phyloP scores from a whole-genome alignment of 441 rosid genomes.

The Omphalea diandra region DNA sequence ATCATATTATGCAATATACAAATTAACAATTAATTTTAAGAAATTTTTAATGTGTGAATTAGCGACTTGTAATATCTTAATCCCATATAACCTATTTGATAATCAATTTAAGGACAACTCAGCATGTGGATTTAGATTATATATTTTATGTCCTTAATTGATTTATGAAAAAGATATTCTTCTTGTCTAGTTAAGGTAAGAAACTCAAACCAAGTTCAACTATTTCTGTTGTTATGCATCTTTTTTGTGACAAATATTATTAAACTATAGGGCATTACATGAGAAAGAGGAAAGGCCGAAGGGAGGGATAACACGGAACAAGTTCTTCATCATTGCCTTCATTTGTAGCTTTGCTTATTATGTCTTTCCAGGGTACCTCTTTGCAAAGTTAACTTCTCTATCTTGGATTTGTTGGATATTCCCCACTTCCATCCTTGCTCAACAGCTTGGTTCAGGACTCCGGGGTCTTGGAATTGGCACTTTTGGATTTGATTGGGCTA shows the following conservation, averaged over 20 bases:
- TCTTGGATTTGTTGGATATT: constrained; percentile 93
- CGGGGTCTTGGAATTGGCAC: constrained; percentile 75
- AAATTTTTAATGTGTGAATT: too few species aligned
- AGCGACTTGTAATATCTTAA: too few species aligned
- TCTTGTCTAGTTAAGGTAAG: neutral
- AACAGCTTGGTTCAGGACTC: constrained; percentile 89
- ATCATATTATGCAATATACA: too few species aligned
- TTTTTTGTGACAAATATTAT: neutral
- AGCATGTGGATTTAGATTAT: too few species aligned
- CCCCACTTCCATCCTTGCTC: constrained; percentile 69
- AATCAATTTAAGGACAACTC: too few species aligned
- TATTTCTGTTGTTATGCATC: neutral
- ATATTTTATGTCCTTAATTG: neutral
- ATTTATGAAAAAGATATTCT: too few species aligned
- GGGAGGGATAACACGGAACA: constrained; percentile 73
- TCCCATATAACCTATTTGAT: too few species aligned
- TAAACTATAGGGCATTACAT: constrained; percentile 65
- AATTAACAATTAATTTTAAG: too few species aligned
- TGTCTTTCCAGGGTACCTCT: constrained; percentile 76
- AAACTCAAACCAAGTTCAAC: neutral
- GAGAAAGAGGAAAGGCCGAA: constrained; percentile 67
- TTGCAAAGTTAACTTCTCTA: constrained; percentile 61
- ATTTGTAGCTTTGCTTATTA: constrained; percentile 79
- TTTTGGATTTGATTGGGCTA: constrained; percentile 87
- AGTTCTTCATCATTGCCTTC: constrained; percentile 73